Base-by-base conservation (phyloP, 257 asterid species). In the Echium plantagineum region DNA sequence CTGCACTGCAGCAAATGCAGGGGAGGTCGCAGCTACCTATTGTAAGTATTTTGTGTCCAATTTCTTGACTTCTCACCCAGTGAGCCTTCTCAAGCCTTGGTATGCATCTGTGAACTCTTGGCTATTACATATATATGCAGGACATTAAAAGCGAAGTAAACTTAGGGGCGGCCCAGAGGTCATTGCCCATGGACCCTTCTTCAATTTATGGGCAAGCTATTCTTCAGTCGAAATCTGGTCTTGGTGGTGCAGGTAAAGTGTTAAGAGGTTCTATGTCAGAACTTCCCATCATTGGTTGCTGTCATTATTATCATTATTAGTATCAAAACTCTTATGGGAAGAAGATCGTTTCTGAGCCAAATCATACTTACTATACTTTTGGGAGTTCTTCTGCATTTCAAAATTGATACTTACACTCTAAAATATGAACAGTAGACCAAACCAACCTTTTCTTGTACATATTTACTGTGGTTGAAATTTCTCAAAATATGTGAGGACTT, bases 1-100 rank as follows among this genome's bases (percentile, higher is more conserved):
- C 85, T 35, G 91, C 97, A 57, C 75, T 94, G 86, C 99, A 93
- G 81, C 99, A 86, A 78, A 86, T 94, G 80, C 99, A 89, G 76
- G 99, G 97, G 60, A 76, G 97, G 51, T 80, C 95, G 13, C 99
- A 89, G 73, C 75, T 89, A 69, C 63, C 90, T 57, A 62, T 70
- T 68, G 99, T 94, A 86, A 72, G 64, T 56, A 65, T 60, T 74
- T 56, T 59, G 57, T 52, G 42, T 35, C 74, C 61, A 30, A 59
- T 15, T 54, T 13, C n/a, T 54, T 13, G 7, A 19, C 20, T 46
- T 35, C 15, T 17, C 13, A 35, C 47, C 47, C 47, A 3, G 47
- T 35, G 6, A 35, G 47, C 47, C 47, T 35, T 35, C 13, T 42
- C 49, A 42, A 42, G 49, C 49, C 4, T 10, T 13, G 1, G 2